Percentiles rank a stretch among this genome's conserved stretches.
Evolutionary conservation across 345 rosid species (phyloP).

Genomic region (Hypericum perforatum): DNA sequence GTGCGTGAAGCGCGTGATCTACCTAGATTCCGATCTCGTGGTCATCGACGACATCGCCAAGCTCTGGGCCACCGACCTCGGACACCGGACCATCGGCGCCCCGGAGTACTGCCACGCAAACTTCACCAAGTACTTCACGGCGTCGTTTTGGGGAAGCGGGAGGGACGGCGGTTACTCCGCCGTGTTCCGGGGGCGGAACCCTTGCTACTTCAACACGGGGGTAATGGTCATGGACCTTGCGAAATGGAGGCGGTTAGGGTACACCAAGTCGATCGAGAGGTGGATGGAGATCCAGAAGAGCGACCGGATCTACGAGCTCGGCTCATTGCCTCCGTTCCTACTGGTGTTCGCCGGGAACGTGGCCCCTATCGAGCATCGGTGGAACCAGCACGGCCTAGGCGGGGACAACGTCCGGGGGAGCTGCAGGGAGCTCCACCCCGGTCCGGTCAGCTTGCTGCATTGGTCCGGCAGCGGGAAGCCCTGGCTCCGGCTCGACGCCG

Average conservation of each 20-base stretch:
- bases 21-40: conserved; percentile 82
- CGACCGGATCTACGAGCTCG: conserved; percentile 78
- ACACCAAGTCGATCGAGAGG: conserved; percentile 67
- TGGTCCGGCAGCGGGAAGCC: conserved; percentile 99
- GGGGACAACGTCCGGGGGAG: conserved; percentile 90
- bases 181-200: conserved; percentile 48
- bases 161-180: conserved; percentile 27
- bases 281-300: conserved; percentile 98
- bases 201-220: conserved; percentile 88
- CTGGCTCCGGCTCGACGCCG: conserved; percentile 78
- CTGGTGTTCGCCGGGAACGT: conserved; percentile 79
- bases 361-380: conserved; percentile 85
- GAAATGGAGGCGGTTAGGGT: conserved; percentile 69
- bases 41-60: conserved; percentile 77
- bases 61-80: conserved; percentile 59
- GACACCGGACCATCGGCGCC: conserved; percentile 76
- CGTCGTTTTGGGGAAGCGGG: conserved; percentile 49
- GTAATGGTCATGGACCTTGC: conserved; percentile 95
- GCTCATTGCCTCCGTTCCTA: conserved; percentile 85
- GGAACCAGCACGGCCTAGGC: conserved; percentile 97
- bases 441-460: conserved; percentile 89
- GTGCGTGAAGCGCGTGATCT: conserved; percentile 75
- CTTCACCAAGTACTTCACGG: conserved; percentile 80
- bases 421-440: conserved; percentile 81
- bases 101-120: conserved; percentile 97